Evolutionary conservation across 129 eudicot species (phyloP), one percentile per base, ranked within the genome.

Genomic region (Flaveria robusta): DNA sequence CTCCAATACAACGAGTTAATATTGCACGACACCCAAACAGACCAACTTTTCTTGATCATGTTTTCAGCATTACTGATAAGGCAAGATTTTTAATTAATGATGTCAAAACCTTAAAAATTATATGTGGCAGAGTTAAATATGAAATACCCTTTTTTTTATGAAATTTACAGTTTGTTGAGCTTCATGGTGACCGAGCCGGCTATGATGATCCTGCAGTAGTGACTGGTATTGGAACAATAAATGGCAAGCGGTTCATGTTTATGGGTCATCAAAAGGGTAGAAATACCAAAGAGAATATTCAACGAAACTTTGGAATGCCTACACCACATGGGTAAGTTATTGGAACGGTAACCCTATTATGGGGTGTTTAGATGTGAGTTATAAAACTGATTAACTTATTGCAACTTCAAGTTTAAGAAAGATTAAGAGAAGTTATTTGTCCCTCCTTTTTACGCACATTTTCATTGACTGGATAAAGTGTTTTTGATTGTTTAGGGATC

Each of bases 301-400:
- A 81, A 58, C 89, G 98, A 13, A 93, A 93, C 90, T 93, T 93
- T 81, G 98, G 97, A 66, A 93, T 93, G 98, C 97, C 98, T 83
- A 93, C 98, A 77, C 97, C 98, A 64, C 98, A 93, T 77, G 98
- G 98, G 98, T 92, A 85, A 65, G 85, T 60, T 77, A 39, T 14
- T 52, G 15, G n/a, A 64, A 18, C 20, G 41, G 11, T 50, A n/a
- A 2, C 19, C 19, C 54, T 49, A 55, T 56, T 20, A 22, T 56
- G 64, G 29, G 64, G 29, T 20, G 15, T 56, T 56, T 22, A 56
- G 29, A 51, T 51, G 59, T 51, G 23, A 13, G 59, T 51, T 51
- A 16, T n/a, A 51, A 51, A 51, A 49, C 54, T 7, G 23, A 54
- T 9, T 19, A 19, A 19, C 3, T 55, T 20, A 55, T 51, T 16